These are phyloP conservation scores for Venturia aucupariae DNA, from an alignment of 2,329 filamentous ascomycete species.

Conservation along the genomic window DNA sequence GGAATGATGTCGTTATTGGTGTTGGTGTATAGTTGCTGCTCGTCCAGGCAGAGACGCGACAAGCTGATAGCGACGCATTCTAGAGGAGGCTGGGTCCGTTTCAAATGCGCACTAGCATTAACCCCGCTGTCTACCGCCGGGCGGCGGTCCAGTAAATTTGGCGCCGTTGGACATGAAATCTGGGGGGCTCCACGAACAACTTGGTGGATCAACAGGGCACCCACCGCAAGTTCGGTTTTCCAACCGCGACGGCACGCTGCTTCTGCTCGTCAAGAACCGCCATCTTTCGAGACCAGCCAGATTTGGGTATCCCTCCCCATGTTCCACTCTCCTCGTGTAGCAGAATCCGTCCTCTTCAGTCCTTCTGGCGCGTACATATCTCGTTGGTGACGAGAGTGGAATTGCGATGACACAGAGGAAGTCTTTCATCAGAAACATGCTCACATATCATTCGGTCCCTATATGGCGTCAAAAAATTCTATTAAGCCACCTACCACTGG, in stretches of 20 bases:
- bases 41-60: neutral
- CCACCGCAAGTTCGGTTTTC: neutral
- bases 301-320: too few relatives aligned
- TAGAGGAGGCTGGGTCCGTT: slow-evolving; percentile 3
- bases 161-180: neutral
- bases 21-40: neutral
- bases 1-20: neutral
- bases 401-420: too few relatives aligned
- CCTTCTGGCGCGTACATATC: neutral
- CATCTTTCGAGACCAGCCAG: too few relatives aligned
- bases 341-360: neutral
- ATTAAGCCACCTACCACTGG: too few relatives aligned
- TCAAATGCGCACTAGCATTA: neutral
- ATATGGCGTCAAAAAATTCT: too few relatives aligned
- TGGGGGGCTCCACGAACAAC: neutral
- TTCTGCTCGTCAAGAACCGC: too few relatives aligned
- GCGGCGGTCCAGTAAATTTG: neutral
- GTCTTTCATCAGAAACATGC: too few relatives aligned
- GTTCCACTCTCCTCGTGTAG: neutral
- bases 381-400: too few relatives aligned
- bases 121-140: neutral
- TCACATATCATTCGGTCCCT: too few relatives aligned
- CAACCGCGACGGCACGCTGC: neutral
- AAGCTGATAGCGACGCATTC: neutral
- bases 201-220: neutral